Base-by-base conservation (phyloP, 768 basidiomycete species). In the Phallus indusiatus region DNA sequence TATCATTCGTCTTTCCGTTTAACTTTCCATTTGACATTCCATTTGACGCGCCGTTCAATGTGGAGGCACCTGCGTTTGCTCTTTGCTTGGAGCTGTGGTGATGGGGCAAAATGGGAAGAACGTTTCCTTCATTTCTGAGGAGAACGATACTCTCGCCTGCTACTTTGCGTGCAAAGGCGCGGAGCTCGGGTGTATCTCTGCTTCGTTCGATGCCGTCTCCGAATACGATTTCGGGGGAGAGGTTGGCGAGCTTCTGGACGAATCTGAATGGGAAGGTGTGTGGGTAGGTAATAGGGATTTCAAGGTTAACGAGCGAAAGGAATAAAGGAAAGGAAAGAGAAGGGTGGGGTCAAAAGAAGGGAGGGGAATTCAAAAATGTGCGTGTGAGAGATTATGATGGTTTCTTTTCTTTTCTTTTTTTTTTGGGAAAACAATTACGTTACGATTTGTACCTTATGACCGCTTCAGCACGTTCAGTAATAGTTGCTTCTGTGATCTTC, bases 21-120 rank as follows among this genome's bases (percentile, higher is more conserved):
- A n/a, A n/a, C n/a, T n/a, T n/a, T n/a, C n/a, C n/a, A n/a, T n/a
- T n/a, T n/a, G n/a, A n/a, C n/a, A n/a, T n/a, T n/a, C n/a, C n/a
- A n/a, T n/a, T n/a, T n/a, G n/a, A n/a, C n/a, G n/a, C n/a, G n/a
- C n/a, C n/a, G n/a, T n/a, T n/a, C n/a, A n/a, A n/a, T n/a, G n/a
- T n/a, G n/a, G n/a, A n/a, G n/a, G n/a, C n/a, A n/a, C n/a, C n/a
- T 8, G 68, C 55, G n/a, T 66, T 65, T 28, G 28, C 28, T 28
- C n/a, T 28, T 28, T 28, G 28, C 28, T 28, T 28, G 28, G n/a
- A n/a, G n/a, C n/a, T n/a, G n/a, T n/a, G n/a, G n/a, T n/a, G n/a
- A n/a, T n/a, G n/a, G n/a, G n/a, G n/a, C n/a, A n/a, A n/a, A 5
- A 86, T 61, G 2, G 87, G 87, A 16, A 90, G 72, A n/a, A 85